Conservation (phyloP, 306 rosid genomes). For the Abrus pulchellus region DNA sequence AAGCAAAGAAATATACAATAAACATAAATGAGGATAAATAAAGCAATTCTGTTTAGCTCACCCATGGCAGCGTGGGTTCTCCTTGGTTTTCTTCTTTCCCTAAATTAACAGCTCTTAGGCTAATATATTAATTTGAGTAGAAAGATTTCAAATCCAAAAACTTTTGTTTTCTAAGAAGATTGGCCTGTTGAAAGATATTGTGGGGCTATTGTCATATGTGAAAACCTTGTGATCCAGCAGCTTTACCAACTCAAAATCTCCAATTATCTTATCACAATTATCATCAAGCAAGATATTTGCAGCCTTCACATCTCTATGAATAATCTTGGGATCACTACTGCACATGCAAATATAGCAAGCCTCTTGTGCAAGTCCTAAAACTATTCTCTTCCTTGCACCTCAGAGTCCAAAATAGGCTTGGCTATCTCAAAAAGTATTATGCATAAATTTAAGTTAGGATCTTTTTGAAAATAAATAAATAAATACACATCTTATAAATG, state of each 20-base stretch:
- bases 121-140: conserved; percentile 87
- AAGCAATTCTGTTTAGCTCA: conserved; percentile 44
- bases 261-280: conserved; percentile 87
- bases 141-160: conserved; percentile 94
- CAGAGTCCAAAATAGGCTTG: conserved; percentile 84
- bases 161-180: conserved; percentile 98
- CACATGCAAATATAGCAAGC: conserved; percentile 87
- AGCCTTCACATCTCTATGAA: conserved; percentile 97
- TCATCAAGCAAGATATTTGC: conserved; percentile 96
- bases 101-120: conserved; percentile 88
- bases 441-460: no score
- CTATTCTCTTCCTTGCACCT: conserved; percentile 90
- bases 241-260: conserved; percentile 97
- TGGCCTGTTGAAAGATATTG: conserved; percentile 98
- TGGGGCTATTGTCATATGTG: conserved; percentile 98
- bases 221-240: conserved; percentile 84
- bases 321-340: conserved; percentile 98
- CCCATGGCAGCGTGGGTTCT: conserved; percentile 98
- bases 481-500: no score
- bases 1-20: conserved; percentile 4
- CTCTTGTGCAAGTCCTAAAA: conserved; percentile 89
- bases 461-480: neutral
- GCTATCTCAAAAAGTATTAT: conserved; percentile 53
- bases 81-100: conserved; percentile 90
- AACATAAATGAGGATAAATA: neutral